phyloP scores from a whole-genome alignment of 2,329 filamentous ascomycete genomes.

The Hymenoscyphus infarciens region DNA sequence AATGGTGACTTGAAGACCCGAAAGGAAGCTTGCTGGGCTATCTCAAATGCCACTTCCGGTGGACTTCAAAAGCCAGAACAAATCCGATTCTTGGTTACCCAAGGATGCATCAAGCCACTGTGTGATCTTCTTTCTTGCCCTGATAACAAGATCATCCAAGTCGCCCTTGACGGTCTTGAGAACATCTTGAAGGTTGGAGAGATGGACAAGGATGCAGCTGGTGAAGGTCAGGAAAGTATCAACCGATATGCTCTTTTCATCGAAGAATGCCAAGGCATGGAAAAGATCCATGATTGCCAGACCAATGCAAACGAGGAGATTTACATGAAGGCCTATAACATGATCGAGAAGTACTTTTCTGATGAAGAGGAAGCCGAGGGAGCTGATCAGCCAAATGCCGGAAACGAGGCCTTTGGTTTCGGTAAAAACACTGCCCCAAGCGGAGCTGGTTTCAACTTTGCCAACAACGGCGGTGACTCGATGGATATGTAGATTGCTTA shows the following conservation, averaged over 20 bases:
- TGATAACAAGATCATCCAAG: slow-evolving; percentile 99
- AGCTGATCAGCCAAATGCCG: slow-evolving; percentile 65
- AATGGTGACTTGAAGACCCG: slow-evolving; percentile 98
- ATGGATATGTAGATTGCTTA: slow-evolving; percentile 65
- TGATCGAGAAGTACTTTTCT: slow-evolving; percentile 99
- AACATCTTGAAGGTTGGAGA: slow-evolving; percentile 99
- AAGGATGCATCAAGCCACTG: slow-evolving; percentile 95
- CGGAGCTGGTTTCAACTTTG: slow-evolving; percentile 91
- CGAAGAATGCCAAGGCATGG: slow-evolving; percentile 98
- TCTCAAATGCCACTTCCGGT: slow-evolving; percentile 96
- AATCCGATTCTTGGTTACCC: slow-evolving; percentile 88
- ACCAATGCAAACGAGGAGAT: slow-evolving; percentile 99
- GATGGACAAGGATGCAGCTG: slow-evolving; percentile 89
- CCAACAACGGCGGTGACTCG: slow-evolving; percentile 65
- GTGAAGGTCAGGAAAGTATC: slow-evolving; percentile 71
- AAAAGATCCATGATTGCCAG: slow-evolving; percentile 99
- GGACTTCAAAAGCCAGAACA: slow-evolving; percentile 98
- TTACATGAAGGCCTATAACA: slow-evolving; percentile 99
- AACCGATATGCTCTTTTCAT: slow-evolving; percentile 98
- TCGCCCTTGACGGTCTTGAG: slow-evolving; percentile 94
- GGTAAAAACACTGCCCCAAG: slow-evolving; percentile 64
- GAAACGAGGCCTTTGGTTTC: slow-evolving; percentile 74
- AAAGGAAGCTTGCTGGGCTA: slow-evolving; percentile 99
- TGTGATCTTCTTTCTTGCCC: slow-evolving; percentile 94
- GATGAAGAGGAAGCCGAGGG: slow-evolving; percentile 82